Evolutionary conservation across 192 early-diverging fungal species (phyloP).

Genomic region (Coemansia sp.): DNA sequence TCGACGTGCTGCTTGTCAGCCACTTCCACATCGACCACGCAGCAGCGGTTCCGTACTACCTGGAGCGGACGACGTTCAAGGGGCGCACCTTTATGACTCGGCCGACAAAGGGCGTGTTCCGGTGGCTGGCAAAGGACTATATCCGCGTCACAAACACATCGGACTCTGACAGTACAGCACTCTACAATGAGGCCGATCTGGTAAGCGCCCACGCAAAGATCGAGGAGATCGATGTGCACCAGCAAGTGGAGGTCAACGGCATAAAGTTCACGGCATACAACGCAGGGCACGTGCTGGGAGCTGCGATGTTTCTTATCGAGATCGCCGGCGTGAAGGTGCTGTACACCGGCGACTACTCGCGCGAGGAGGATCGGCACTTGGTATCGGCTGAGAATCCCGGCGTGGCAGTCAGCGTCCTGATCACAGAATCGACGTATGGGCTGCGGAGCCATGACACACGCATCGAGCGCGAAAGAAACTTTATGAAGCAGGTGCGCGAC

Average conservation of each 20-base stretch:
- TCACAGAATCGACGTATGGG: constrained; percentile 96
- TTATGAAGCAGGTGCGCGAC: constrained; percentile 81
- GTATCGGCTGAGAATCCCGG: constrained; percentile 93
- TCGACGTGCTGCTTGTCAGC: constrained; percentile 91
- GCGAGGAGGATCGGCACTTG: constrained; percentile 98
- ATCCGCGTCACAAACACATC: constrained; percentile 73
- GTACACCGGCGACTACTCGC: constrained; percentile 98
- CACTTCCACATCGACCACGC: constrained; percentile 98
- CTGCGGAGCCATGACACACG: constrained; percentile 95
- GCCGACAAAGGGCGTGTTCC: constrained; percentile 96
- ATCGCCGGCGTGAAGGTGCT: constrained; percentile 86
- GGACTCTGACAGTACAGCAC: constrained; percentile 66
- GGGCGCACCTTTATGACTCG: constrained; percentile 99
- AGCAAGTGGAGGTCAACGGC: constrained; percentile 92
- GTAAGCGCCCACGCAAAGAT: constrained; percentile 79
- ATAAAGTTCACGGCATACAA: constrained; percentile 94
- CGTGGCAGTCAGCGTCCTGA: constrained; percentile 84
- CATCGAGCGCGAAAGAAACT: constrained; percentile 84
- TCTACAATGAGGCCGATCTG: constrained; percentile 91
- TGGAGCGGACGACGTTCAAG: constrained; percentile 95
- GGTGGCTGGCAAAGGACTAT: constrained; percentile 94
- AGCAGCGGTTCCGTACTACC: constrained; percentile 92
- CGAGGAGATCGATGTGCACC: constrained; percentile 94
- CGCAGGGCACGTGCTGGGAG: constrained; percentile 97
- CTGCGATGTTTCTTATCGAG: constrained; percentile 95